Conservation (phyloP, 23 red algal species). For the Chondrus crispus region DNA sequence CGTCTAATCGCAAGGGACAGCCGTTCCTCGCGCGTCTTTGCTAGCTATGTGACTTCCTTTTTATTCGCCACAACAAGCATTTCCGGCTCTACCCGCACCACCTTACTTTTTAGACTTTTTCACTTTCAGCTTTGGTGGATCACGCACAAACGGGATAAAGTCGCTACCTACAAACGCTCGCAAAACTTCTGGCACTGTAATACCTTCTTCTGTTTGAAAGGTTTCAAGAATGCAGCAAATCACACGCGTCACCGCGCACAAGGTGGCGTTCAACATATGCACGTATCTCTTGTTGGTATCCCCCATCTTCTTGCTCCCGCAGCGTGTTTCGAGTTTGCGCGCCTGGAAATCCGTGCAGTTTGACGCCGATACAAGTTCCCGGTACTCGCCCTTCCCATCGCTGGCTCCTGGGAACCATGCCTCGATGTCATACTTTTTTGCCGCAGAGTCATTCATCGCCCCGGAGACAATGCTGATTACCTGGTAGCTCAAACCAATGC, state of each 20-base stretch:
- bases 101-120: slow-evolving; percentile 45
- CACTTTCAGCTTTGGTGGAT: slow-evolving; percentile 50
- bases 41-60: neutral
- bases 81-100: neutral
- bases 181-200: slow-evolving; percentile 86
- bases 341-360: slow-evolving; percentile 99
- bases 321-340: slow-evolving; percentile 72
- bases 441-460: slow-evolving; percentile 96
- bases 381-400: slow-evolving; percentile 60
- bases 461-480: slow-evolving; percentile 89
- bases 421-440: slow-evolving; percentile 99
- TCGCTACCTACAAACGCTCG: slow-evolving; percentile 65
- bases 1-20: no score
- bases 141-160: slow-evolving; percentile 56
- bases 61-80: neutral
- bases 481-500: slow-evolving; percentile 81
- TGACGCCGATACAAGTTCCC: slow-evolving; percentile 92
- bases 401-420: slow-evolving; percentile 93
- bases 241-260: slow-evolving; percentile 94
- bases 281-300: slow-evolving; percentile 94
- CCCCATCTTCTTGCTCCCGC: slow-evolving; percentile 88
- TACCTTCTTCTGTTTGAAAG: slow-evolving; percentile 81
- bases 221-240: slow-evolving; percentile 98
- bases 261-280: slow-evolving; percentile 98
- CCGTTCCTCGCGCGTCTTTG: no score